phyloP scores from a whole-genome alignment of 179 eudicot genomes.

The Carnegiea gigantea region DNA sequence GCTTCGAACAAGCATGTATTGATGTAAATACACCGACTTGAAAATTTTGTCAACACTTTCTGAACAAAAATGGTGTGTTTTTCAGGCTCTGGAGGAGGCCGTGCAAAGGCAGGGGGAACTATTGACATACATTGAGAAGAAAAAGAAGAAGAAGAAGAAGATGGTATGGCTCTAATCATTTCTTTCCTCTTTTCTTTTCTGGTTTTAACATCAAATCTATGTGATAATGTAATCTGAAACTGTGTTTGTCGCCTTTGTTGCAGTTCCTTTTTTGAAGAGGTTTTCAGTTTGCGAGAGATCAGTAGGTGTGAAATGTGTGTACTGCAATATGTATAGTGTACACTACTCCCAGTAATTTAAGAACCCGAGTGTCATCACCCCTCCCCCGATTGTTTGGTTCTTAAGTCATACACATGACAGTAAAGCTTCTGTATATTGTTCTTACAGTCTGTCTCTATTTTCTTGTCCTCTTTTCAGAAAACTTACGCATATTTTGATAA shows the following conservation, averaged over 20 bases:
- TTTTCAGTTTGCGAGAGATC: conserved; percentile 25
- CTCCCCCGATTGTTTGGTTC: conserved; percentile 21
- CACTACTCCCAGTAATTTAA: conserved; percentile 17
- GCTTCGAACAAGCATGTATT: neutral
- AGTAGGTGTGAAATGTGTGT: conserved; percentile 26
- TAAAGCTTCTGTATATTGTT: conserved; percentile 31
- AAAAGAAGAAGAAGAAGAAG: conserved; percentile 80
- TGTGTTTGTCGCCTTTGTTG: neutral
- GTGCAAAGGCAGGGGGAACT: conserved; percentile 61
- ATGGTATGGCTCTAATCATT: conserved; percentile 29
- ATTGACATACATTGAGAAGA: conserved; percentile 71
- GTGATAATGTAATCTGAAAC: conserved; percentile 6
- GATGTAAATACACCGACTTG: no score
- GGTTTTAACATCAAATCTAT: neutral
- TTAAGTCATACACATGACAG: neutral
- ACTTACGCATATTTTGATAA: conserved; percentile 20
- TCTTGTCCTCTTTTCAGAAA: neutral
- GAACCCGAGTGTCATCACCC: conserved; percentile 24
- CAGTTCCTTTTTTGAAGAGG: conserved; percentile 31
- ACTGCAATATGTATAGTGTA: conserved; percentile 4
- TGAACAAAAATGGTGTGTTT: conserved; percentile 40
- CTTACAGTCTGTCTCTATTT: conserved; percentile 15
- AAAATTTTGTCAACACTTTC: neutral
- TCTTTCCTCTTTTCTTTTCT: neutral
- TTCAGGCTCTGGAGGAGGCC: conserved; percentile 77